Evolutionary conservation across 2,329 filamentous ascomycete genomes (phyloP), one percentile per base, ranked within the genome.

Genomic region (Rugonectria rugulosa): DNA sequence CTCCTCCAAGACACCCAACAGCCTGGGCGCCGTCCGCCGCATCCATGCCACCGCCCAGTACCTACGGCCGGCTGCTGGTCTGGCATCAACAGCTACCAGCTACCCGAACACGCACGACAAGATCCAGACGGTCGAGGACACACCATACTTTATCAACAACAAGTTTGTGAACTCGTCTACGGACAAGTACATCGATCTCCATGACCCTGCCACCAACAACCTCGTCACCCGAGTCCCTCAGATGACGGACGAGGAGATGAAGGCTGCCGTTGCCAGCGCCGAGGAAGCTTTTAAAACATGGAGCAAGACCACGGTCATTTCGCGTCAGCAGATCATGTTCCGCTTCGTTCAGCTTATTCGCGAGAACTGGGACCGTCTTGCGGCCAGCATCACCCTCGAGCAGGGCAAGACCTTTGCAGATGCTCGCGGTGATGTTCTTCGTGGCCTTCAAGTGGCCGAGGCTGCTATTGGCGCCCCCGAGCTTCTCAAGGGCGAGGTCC

Each of bases 341-440:
- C 89, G 89, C 75, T 92, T 92, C 68, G 89, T 92, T 27, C 82
- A 83, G 26, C 79, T 95, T 69, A 91, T 95, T 72, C 81, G 89
- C 47, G 88, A 93, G 77, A 89, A 95, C 77, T 93, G 90, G 90
- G 91, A 95, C 73, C 83, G 91, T 15, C 77, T 95, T 63, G 91
- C 91, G 14, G 90, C 91, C 11, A 92, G 88, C 77, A 95, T 95
- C 73, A 93, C 90, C 6, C 81, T 94, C 53, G 91, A 95, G 79
- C 91, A 95, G 79, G 91, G 91, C 73, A 95, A 95, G 84, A 95
- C 91, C 0, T 88, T 94, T 73, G 88, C 88, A 48, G 91, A 95
- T 73, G 90, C 91, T 29, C 88, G 82, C 74, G 91, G 91, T 38
- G 91, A 95, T 72, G 91, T 95, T 19, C 82, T 94, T 45, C 83